Evolutionary conservation across 805 yeast species (phyloP).

Genomic region (Candida silvatica): DNA sequence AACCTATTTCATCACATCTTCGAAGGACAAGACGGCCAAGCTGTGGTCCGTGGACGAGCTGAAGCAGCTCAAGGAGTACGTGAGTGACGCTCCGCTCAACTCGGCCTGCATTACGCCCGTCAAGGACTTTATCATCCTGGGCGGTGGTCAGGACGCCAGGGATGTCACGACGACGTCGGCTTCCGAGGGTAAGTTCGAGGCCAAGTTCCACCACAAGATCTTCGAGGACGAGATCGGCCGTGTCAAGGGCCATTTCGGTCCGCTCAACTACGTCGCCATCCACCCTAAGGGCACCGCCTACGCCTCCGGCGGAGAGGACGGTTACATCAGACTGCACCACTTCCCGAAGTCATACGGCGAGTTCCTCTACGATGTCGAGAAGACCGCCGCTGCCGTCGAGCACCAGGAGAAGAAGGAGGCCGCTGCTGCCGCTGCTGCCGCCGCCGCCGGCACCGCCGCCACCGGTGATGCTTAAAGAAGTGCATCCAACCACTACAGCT

Average conservation of each 20-base stretch:
- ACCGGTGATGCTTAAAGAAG: too few species aligned
- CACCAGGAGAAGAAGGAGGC: constrained; percentile 4
- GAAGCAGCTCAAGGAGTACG: constrained; percentile 61
- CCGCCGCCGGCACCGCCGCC: too few species aligned
- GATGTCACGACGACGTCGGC: constrained; percentile 97
- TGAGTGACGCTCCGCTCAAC: constrained; percentile 90
- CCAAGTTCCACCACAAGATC: constrained; percentile 90
- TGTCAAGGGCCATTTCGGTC: constrained; percentile 98
- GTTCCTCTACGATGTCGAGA: constrained; percentile 86
- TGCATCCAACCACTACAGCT: too few species aligned
- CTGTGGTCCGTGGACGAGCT: constrained; percentile 73
- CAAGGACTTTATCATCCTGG: constrained; percentile 86
- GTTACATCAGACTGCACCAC: constrained; percentile 87
- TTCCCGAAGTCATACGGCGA: constrained; percentile 92
- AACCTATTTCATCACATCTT: constrained; percentile 85
- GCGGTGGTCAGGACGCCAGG: constrained; percentile 99
- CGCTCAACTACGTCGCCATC: constrained; percentile 85
- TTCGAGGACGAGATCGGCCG: constrained; percentile 95
- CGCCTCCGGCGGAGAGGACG: constrained; percentile 99
- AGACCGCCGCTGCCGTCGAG: constrained; percentile 46
- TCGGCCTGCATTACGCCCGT: constrained; percentile 91
- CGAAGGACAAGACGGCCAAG: constrained; percentile 82
- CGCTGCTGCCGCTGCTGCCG: constrained; percentile 5
- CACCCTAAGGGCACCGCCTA: constrained; percentile 92
- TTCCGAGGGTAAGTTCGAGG: constrained; percentile 93